Base-by-base conservation (phyloP, 2,329 filamentous ascomycete genomes). In the Aurifilum marmelostoma region DNA sequence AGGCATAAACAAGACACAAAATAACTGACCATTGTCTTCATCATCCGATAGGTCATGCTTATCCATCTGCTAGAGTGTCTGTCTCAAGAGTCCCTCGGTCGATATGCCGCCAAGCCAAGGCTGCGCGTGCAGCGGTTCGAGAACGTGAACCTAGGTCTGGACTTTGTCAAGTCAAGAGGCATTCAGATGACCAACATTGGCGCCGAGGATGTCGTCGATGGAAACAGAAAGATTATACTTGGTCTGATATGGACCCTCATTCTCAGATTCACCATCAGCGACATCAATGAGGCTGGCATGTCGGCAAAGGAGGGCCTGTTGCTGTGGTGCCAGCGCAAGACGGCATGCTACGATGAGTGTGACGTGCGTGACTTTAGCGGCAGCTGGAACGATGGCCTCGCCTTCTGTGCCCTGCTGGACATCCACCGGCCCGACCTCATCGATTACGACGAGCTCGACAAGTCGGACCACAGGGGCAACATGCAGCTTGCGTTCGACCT, bases 121-220 rank as follows among this genome's bases (percentile, higher is more conserved):
- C 86, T 99, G 74, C 93, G 96, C 69, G 96, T 99, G 65, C 96
- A 99, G 83, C 91, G 90, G 75, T 99, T 98, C 80, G 96, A 99
- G 80, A 99, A 99, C 87, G 95, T 96, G 79, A 98, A 98, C 83
- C 91, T 94, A 74, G 93, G 93, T 63, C 89, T 99, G 71, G 91
- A 97, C 80, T 99, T 96, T 76, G 94, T 99, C 83, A 97, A 77
- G 34, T 80, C 80, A 2, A 85, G 94, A 74, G 91, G 93, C 27
- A 98, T 99, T 72, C 95, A 97, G 79, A 93, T 99, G 91, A 97
- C 94, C 74, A 99, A 99, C 75, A 98, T 98, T 76, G 96, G 96
- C 66, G 96, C 96, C 9, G 96, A 98, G 80, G 96, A 99, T 85
- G 93, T 99, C 32, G 96, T 99, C 39, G 95, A 99, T 79, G 96